Conservation (phyloP, 2,329 filamentous ascomycete species). For the Talaromyces albobiverticillius region DNA sequence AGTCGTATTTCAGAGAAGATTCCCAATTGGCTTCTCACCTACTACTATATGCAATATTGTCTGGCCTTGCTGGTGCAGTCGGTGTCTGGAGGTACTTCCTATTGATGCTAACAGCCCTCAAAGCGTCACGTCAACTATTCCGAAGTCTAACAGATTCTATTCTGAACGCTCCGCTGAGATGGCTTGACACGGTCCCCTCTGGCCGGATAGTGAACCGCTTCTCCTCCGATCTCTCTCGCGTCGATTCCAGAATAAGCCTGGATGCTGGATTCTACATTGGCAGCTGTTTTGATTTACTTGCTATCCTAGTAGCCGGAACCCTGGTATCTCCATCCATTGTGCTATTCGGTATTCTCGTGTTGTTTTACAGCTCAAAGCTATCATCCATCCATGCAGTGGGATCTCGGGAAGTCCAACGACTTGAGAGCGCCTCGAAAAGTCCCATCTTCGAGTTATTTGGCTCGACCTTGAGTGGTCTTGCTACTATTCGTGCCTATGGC, state of each 20-base stretch:
- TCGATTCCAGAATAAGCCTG: constrained; percentile 66
- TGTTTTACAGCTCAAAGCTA: neutral
- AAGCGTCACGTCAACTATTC: constrained; percentile 66
- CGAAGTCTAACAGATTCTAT: constrained; percentile 64
- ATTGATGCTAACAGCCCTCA: constrained; percentile 63
- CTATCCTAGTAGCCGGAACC: constrained; percentile 63
- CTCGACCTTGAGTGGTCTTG: constrained; percentile 66
- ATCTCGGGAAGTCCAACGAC: constrained; percentile 19
- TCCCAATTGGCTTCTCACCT: constrained; percentile 67
- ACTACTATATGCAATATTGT: constrained; percentile 62
- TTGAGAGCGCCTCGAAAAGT: constrained; percentile 73
- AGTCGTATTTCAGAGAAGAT: too few relatives aligned
- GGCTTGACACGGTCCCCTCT: constrained; percentile 75
- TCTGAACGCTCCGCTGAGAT: constrained; percentile 69
- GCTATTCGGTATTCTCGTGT: constrained; percentile 47
- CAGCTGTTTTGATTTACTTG: constrained; percentile 58
- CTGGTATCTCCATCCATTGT: constrained; percentile 68
- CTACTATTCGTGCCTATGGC: constrained; percentile 72
- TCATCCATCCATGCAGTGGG: constrained; percentile 49
- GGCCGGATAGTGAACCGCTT: constrained; percentile 76
- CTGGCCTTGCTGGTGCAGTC: constrained; percentile 55
- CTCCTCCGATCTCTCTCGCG: constrained; percentile 70
- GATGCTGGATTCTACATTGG: constrained; percentile 59
- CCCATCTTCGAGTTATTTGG: constrained; percentile 79
- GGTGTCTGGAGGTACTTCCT: constrained; percentile 63